Percentiles rank a stretch among this genome's conserved stretches.
phyloP scores from a whole-genome alignment of 805 yeast species.

The Kluyveromyces aestuarii region DNA sequence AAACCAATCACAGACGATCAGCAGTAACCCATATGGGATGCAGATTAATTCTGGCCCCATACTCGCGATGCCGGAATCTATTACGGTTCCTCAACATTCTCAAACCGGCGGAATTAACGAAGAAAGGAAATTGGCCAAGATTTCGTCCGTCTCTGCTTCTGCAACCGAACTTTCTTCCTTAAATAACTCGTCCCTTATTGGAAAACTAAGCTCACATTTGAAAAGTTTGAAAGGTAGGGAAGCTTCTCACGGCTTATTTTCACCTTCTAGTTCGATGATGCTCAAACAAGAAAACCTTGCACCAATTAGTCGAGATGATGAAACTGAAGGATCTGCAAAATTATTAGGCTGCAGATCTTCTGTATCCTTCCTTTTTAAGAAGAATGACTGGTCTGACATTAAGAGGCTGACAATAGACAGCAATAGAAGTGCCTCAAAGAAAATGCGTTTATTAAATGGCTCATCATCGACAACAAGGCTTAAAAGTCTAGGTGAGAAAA shows the following conservation, averaged over 20 bases:
- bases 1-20: neutral
- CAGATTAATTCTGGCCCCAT: conserved; percentile 21
- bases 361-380: neutral
- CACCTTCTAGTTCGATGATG: conserved; percentile 20
- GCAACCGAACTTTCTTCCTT: conserved; percentile 7
- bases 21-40: conserved; percentile 24
- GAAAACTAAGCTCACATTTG: conserved; percentile 30
- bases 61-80: conserved; percentile 29
- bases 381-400: conserved; percentile 21
- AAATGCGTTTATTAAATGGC: conserved; percentile 30
- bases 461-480: conserved; percentile 13
- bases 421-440: conserved; percentile 35
- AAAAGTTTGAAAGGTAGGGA: conserved; percentile 19
- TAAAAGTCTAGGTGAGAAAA: conserved; percentile 5
- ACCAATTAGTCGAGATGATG: neutral
- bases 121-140: neutral
- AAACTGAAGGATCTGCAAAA: neutral
- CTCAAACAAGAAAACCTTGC: conserved; percentile 3
- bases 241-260: conserved; percentile 30
- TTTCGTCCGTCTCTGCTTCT: conserved; percentile 14
- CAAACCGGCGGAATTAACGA: neutral
- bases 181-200: conserved; percentile 16
- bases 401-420: conserved; percentile 34
- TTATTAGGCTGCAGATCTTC: neutral
- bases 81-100: conserved; percentile 26